Evolutionary conservation across 192 early-diverging fungal genomes (phyloP), one percentile per base, ranked within the genome.

Genomic region (Coemansia sp.): DNA sequence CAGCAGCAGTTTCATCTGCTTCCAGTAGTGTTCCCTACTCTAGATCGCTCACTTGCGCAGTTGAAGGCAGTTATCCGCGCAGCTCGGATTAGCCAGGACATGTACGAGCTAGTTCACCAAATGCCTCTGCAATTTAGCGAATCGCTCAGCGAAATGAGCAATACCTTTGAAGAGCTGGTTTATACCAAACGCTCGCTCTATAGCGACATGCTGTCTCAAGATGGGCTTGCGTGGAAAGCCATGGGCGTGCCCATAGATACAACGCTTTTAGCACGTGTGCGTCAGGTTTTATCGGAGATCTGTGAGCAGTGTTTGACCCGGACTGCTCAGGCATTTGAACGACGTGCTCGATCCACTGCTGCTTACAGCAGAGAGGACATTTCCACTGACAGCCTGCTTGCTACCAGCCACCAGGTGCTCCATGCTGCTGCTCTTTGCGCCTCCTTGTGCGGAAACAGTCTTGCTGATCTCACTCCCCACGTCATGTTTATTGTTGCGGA

Each of bases 401-500:
- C 45, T 11, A 56, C 40, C 18, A 70, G 67, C 40, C 60, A 52
- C 42, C 74, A 69, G 64, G 54, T 62, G 3, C 41, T 77, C 14
- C 64, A 60, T 26, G 55, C 67, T 23, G 44, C 64, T 12, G 60
- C 64, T 0, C 50, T 51, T 18, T 66, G 74, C 12, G 62, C 53
- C 6, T 31, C 51, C 2, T 46, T 70, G 26, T 77, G 74, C 32
- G 74, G 74, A 0, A 38, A 38, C 49, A 40, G 60, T 37, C 62
- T 66, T 40, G 21, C 63, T 21, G 44, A 44, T 1, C 40, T 70
- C 15, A 57, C 63, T 5, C 53, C 74, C 1, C 60, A 59, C 8
- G 56, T 65, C 15, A 39, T 77, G 55, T 77, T 58, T 51, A 63
- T 77, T 15, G 60, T 56, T 15, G 54, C 67, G 2, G 74, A 77